Evolutionary conservation across 371 early-diverging fungal species (phyloP).

Genomic region (Entomophthora muscae): DNA sequence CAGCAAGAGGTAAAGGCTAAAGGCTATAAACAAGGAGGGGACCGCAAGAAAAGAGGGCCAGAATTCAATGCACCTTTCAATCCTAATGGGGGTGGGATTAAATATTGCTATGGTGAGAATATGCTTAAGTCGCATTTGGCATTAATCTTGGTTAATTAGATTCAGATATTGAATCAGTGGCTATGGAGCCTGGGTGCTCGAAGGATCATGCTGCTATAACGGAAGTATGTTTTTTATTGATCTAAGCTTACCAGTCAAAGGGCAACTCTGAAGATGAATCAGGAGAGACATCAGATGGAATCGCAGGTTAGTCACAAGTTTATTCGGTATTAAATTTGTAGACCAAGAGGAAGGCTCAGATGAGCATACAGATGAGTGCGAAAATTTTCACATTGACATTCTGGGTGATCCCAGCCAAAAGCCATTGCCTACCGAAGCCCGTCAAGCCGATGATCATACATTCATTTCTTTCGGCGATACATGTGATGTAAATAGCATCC

Average conservation of each 20-base stretch:
- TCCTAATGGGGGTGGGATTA: neutral
- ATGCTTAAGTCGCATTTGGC: neutral
- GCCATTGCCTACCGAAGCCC: neutral
- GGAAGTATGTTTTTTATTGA: neutral
- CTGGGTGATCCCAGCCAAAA: neutral
- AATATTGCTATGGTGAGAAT: neutral
- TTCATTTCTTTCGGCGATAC: neutral
- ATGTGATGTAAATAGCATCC: neutral
- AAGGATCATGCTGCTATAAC: neutral
- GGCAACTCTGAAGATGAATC: neutral
- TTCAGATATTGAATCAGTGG: neutral
- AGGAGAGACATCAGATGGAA: neutral
- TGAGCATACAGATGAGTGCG: neutral
- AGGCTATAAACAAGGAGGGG: neutral
- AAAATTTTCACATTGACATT: neutral
- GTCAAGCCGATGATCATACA: neutral
- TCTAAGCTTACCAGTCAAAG: neutral
- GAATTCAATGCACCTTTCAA: too few relatives aligned
- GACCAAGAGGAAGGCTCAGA: neutral
- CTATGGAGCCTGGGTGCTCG: neutral
- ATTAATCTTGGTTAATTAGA: neutral
- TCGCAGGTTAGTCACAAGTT: neutral
- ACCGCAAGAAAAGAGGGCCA: neutral
- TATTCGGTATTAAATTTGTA: neutral
- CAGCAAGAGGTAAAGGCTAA: neutral